Evolutionary conservation across 2,329 filamentous ascomycete species (phyloP), one percentile per base, ranked within the genome.

Genomic region (Hymenoscyphus repandus): DNA sequence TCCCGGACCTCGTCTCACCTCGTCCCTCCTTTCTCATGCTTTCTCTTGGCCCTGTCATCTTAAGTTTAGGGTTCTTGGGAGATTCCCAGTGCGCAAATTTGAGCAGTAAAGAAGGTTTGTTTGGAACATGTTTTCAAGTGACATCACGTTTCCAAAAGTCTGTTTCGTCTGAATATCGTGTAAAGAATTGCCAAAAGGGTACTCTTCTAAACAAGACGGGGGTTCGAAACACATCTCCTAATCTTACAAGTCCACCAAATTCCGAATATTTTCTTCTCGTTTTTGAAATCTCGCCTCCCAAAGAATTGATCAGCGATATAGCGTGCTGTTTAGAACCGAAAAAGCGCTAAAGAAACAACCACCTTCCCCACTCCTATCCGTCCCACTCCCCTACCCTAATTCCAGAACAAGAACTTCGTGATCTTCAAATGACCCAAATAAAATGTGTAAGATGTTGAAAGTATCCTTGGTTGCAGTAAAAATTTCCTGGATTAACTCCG

Each of bases 321-420:
- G 22, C 22, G 22, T 27, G 22, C 22, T 46, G 37, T 31, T 27
- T 15, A 37, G 18, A 17, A 48, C 32, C 45, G 9, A 30, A 42
- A 20, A 27, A 48, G 46, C 46, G 36, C 22, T 31, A 20, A 20
- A 46, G 22, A 48, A 50, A 49, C 50, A 56, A 46, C 39, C 30
- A 20, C 45, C 37, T 34, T n/a, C 33, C 45, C 20, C 44, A 45
- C 11, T 47, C 43, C 5, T n/a, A n/a, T n/a, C n/a, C n/a, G n/a
- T n/a, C n/a, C n/a, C n/a, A n/a, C n/a, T n/a, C 20, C 37, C 34
- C 17, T 7, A 20, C 12, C 44, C 44, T 34, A 47, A 13, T 12
- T n/a, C 43, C 45, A 39, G 18, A 22, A 37, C 46, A 34, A 33
- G 37, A 39, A 27, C 38, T n/a, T 41, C 46, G 33, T 42, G n/a